These are phyloP conservation scores for Alliaria petiolata DNA, from an alignment of 345 rosid genomes.

Conservation along the genomic window DNA sequence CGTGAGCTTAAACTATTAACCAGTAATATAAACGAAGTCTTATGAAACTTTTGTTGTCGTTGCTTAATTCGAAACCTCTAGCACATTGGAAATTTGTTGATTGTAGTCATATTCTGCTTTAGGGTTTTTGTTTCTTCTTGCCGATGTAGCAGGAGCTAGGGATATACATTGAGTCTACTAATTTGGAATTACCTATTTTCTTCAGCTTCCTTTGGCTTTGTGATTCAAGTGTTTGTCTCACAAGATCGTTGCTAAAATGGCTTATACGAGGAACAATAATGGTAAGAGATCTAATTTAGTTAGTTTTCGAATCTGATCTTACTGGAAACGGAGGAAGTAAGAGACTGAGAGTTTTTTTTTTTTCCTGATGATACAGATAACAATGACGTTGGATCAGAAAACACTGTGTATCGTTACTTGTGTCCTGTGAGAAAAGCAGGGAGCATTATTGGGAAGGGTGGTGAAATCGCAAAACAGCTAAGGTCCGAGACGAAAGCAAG, in stretches of 20 bases:
- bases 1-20: too few relatives aligned
- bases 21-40: too few relatives aligned
- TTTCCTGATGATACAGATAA: constrained; percentile 44
- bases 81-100: background rate
- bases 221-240: background rate
- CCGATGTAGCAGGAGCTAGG: background rate
- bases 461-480: constrained; percentile 57
- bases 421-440: constrained; percentile 57
- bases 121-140: background rate
- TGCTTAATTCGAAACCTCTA: too few relatives aligned
- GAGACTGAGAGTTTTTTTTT: constrained; percentile 25
- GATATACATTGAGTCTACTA: constrained; percentile 1
- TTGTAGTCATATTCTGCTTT: background rate
- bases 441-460: constrained; percentile 65
- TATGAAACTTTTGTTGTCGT: too few relatives aligned
- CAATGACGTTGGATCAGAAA: constrained; percentile 43
- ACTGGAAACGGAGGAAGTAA: constrained; percentile 32
- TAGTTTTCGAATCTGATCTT: constrained; percentile 24
- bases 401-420: constrained; percentile 58
- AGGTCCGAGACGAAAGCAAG: constrained; percentile 55
- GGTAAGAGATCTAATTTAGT: constrained; percentile 40
- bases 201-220: constrained; percentile 10
- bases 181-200: background rate
- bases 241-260: constrained; percentile 34
- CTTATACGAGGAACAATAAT: constrained; percentile 38